Percentiles rank a stretch among this genome's conserved stretches.
These are phyloP conservation scores for Dothiorella sarmentorum DNA, from an alignment of 2,329 filamentous ascomycete genomes.

Conservation along the genomic window DNA sequence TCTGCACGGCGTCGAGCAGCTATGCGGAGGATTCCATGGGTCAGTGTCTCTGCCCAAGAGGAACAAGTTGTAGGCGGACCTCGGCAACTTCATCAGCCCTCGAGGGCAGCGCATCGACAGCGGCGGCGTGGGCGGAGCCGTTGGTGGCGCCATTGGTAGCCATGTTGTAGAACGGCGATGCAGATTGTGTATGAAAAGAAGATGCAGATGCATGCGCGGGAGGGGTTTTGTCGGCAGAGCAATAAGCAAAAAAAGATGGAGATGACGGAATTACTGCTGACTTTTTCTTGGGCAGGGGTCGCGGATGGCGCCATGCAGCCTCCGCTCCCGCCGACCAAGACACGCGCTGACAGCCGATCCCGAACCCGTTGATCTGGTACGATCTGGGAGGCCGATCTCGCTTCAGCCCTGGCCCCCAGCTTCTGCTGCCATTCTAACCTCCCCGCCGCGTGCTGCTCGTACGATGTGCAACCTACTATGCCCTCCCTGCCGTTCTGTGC, in stretches of 20 bases:
- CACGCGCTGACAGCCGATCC: slow-evolving; percentile 1
- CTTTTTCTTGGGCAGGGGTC: slow-evolving; percentile 16
- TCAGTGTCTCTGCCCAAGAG: neutral
- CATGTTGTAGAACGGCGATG: slow-evolving; percentile 21
- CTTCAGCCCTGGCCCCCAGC: neutral
- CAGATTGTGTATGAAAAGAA: neutral
- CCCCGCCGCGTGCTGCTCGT: slow-evolving; percentile 6
- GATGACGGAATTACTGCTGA: slow-evolving; percentile 10
- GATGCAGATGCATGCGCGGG: neutral
- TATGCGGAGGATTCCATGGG: slow-evolving; percentile 32
- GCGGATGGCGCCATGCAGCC: slow-evolving; percentile 9
- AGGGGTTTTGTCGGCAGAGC: neutral
- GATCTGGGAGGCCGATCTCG: neutral
- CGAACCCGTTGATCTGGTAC: neutral
- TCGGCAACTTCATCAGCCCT: slow-evolving; percentile 39
- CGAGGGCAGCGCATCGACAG: slow-evolving; percentile 3
- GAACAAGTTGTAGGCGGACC: slow-evolving; percentile 24
- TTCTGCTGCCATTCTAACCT: neutral
- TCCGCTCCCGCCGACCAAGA: neutral
- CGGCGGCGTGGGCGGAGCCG: slow-evolving; percentile 24
- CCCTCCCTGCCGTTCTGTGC: neutral
- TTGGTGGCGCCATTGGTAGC: slow-evolving; percentile 20
- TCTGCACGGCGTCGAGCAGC: slow-evolving; percentile 66
- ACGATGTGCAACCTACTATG: neutral
- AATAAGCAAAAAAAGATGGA: slow-evolving; percentile 10